Conservation (phyloP, 1,284 basidiomycete genomes). For the Quambalaria eucalypti region DNA sequence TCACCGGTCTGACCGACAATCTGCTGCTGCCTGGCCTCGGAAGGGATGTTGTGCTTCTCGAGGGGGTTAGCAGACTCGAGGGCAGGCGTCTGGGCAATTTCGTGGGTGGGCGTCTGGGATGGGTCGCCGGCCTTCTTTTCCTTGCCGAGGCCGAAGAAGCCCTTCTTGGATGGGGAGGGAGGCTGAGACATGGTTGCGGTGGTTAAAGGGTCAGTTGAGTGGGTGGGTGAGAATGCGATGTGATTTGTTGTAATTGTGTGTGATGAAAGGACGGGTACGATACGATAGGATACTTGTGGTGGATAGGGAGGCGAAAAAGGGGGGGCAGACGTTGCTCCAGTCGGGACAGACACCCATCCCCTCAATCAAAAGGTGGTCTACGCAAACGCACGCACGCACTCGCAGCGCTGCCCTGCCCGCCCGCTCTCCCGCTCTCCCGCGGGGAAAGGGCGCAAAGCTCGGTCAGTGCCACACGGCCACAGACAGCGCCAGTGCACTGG, state of each 20-base stretch:
- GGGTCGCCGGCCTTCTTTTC: slow-evolving; percentile 3
- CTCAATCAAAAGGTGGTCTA: too few species aligned
- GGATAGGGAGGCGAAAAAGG: too few species aligned
- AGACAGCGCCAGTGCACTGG: too few species aligned
- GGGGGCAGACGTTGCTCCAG: too few species aligned
- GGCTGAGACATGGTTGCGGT: slow-evolving; percentile 2
- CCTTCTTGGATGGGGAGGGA: slow-evolving; percentile 3
- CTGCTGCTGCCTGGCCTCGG: slow-evolving; percentile 40
- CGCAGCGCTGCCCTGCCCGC: too few species aligned
- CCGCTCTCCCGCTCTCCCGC: too few species aligned
- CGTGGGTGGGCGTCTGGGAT: slow-evolving; percentile 5
- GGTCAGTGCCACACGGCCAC: too few species aligned
- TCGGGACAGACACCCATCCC: too few species aligned
- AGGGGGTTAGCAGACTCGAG: slow-evolving; percentile 40
- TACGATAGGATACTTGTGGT: not conserved
- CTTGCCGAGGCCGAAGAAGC: slow-evolving; percentile 8
- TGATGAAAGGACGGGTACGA: not conserved
- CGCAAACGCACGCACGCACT: too few species aligned
- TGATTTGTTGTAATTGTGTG: too few species aligned
- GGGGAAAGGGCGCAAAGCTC: too few species aligned
- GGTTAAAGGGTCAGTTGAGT: not conserved
- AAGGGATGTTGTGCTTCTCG: slow-evolving; percentile 29
- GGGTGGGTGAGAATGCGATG: not conserved
- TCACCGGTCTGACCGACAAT: slow-evolving; percentile 26
- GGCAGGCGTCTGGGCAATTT: slow-evolving; percentile 39